phyloP scores from a whole-genome alignment of 179 eudicot species.

The Pouteria campechiana region DNA sequence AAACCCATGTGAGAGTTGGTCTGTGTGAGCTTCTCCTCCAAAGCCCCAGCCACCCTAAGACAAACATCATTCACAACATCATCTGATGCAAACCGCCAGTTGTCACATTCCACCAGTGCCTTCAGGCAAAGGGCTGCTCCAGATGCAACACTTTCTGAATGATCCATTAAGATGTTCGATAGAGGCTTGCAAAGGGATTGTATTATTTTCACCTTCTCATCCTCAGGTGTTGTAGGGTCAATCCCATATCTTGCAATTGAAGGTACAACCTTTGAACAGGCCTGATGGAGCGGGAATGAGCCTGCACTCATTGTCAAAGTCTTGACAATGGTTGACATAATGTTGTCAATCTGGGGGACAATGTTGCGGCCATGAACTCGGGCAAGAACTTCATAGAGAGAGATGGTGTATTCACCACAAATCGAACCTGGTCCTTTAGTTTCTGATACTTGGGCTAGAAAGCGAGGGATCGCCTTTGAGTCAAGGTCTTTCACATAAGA shows the following conservation, averaged over 20 bases:
- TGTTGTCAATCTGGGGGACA: slow-evolving; percentile 66
- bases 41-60: slow-evolving; percentile 63
- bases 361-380: slow-evolving; percentile 89
- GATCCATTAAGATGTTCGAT: slow-evolving; percentile 57
- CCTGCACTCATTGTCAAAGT: slow-evolving; percentile 71
- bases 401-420: slow-evolving; percentile 77
- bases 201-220: slow-evolving; percentile 51
- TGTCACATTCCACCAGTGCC: slow-evolving; percentile 81
- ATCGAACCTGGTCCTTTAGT: slow-evolving; percentile 53
- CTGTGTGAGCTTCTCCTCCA: slow-evolving; percentile 53
- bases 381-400: slow-evolving; percentile 92
- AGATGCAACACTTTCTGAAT: slow-evolving; percentile 66
- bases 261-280: slow-evolving; percentile 92
- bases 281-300: slow-evolving; percentile 92
- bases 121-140: slow-evolving; percentile 94
- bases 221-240: slow-evolving; percentile 69
- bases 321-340: slow-evolving; percentile 65
- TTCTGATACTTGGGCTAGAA: slow-evolving; percentile 90
- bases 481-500: slow-evolving; percentile 79
- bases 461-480: slow-evolving; percentile 73
- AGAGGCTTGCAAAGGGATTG: slow-evolving; percentile 86
- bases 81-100: slow-evolving; percentile 85
- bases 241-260: slow-evolving; percentile 87
- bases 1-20: slow-evolving; percentile 84
- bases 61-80: slow-evolving; percentile 87